Evolutionary conservation across 1,139 yeast genomes (phyloP), one percentile per base, ranked within the genome.

Genomic region (Zygoascus meyerae): DNA sequence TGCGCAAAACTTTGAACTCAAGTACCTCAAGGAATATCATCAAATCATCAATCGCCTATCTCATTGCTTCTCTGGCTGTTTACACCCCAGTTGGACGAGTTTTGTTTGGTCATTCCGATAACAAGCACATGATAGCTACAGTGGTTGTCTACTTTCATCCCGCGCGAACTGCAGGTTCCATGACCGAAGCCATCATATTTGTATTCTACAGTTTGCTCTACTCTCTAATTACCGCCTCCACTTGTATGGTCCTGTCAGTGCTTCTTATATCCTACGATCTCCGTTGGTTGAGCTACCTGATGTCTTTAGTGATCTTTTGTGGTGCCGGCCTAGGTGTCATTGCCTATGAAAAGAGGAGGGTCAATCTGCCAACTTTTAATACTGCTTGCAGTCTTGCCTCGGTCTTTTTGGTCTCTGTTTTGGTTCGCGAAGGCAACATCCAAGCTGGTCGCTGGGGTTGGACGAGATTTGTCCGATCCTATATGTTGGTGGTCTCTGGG

Each of bases 121-220:
- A 84, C 21, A 86, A 86, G 61, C 95, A 86, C 65, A 75, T 85
- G 57, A 80, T 83, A 6, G 87, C 95, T 18, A 86, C 95, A 0
- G 83, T 83, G 14, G 85, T 86, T 1, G 94, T 86, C 2, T 86
- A 86, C 63, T 86, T 86, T 68, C 94, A 86, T 58, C 92, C 95
- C 0, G 77, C 90, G 2, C 65, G 95, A 45, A 75, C 94, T 1
- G 77, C 78, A 48, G 95, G 95, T 0, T 78, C 86, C 18, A 86
- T 86, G 94, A 76, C 80, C 49, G 89, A 86, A 60, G 79, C 89
- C 8, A 64, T 84, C 17, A 59, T 78, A 40, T 86, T 78, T 65
- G 92, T 81, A 10, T 56, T 73, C 0, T 52, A 77, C 3, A 73
- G 90, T 0, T 64, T 86, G 15, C 48, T 69, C 1, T 85, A 74